Percentiles rank a stretch among this genome's conserved stretches.
Conservation (phyloP, 345 rosid species). For the Melastoma malabathricum region DNA sequence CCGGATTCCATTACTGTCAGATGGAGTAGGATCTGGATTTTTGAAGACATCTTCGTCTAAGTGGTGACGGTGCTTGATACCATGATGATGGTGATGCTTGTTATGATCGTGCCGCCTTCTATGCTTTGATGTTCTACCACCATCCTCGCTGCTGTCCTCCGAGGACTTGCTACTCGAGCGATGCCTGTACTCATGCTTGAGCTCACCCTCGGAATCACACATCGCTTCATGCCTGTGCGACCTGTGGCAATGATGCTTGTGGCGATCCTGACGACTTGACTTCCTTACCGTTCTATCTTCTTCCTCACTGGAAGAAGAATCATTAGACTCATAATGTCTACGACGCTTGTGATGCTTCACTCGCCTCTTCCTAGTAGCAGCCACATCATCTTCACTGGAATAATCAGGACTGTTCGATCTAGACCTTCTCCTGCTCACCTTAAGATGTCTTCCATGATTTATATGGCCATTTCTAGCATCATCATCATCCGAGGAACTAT, state of each 20-base stretch:
- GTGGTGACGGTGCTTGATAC: constrained; percentile 5
- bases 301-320: constrained; percentile 18
- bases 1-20: too few relatives aligned
- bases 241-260: constrained; percentile 10
- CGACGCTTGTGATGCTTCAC: constrained; percentile 24
- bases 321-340: constrained; percentile 13
- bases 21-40: too few relatives aligned
- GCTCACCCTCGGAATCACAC: constrained; percentile 16
- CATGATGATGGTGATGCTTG: constrained; percentile 13
- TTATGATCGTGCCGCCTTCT: constrained; percentile 11
- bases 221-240: constrained; percentile 12
- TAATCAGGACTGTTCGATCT: constrained; percentile 17
- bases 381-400: constrained; percentile 16
- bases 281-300: constrained; percentile 18
- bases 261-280: constrained; percentile 13
- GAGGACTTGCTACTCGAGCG: constrained; percentile 24
- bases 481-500: constrained; percentile 25
- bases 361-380: constrained; percentile 20
- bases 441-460: constrained; percentile 17
- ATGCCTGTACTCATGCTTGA: constrained; percentile 7
- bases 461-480: constrained; percentile 15
- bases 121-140: constrained; percentile 12
- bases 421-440: constrained; percentile 10
- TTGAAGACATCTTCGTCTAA: constrained; percentile 2
- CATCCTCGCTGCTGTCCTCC: constrained; percentile 17